Base-by-base conservation (phyloP, 2,329 filamentous ascomycete species). In the Lachnellula arida region DNA sequence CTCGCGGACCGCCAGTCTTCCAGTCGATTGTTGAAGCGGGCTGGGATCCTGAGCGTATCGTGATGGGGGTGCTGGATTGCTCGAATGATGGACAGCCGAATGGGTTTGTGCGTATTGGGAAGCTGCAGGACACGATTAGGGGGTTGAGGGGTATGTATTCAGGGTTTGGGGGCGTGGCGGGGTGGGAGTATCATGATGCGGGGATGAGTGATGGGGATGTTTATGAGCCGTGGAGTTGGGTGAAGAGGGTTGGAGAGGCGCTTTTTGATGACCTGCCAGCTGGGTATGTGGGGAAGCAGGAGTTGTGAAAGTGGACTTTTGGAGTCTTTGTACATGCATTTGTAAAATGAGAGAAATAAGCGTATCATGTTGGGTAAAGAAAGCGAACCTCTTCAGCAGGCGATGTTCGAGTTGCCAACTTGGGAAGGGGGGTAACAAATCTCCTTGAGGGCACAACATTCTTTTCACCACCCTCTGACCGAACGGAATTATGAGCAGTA, bases 111-210 rank as follows among this genome's bases (percentile, higher is more conserved):
- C 75, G 80, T 4, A 78, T 82, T 55, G 76, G 80, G 37, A 71
- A 75, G 22, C 73, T 89, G 32, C 75, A 76, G 3, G 71, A 74
- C 4, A 81, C 85, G 17, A 69, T 90, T 37, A 76, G 75, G 34
- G 64, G 76, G 42, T 68, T 91, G 63, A 72, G 78, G 32, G 75
- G 81, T 44, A 75, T 77, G 53, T 62, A 56, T 56, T 49, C 53
- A 5, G 50, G 47, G 9, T 88, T 66, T 69, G 91, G 91, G 0
- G 91, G 91, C 1, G 84, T 96, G 8, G 92, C 91, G 82, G 90
- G 89, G 4, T 96, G 91, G 91, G 91, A 96, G 74, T 96, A 93
- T 70, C 95, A 91, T 75, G 93, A 95, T 75, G 82, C 86, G 53
- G 71, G 63, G 11, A 49, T 82, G 59, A 60, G 54, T 19, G 87